Conservation (phyloP, 2,329 filamentous ascomycete species). For the Sclerotinia glacialis region DNA sequence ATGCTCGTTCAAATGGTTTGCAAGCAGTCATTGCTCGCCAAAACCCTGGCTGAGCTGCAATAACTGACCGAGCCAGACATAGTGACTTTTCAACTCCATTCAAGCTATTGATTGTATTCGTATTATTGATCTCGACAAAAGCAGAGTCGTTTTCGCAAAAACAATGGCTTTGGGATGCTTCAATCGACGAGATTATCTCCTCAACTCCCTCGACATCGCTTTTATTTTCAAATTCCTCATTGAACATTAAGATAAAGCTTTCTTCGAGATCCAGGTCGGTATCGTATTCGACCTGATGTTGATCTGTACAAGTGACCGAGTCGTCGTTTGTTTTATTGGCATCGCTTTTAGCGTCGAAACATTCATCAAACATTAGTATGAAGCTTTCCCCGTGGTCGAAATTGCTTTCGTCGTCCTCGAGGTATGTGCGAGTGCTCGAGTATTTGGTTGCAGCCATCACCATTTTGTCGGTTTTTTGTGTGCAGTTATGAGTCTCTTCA, state of each 20-base stretch:
- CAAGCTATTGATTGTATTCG: background rate
- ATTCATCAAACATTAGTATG: background rate
- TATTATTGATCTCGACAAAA: background rate
- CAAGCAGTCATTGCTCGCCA: conserved; percentile 15
- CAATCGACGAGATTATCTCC: background rate
- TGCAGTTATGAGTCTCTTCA: background rate
- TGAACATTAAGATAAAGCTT: background rate
- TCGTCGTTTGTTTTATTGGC: background rate
- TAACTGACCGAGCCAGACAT: background rate
- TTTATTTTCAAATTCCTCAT: background rate
- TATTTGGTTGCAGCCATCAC: no score
- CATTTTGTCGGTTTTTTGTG: background rate
- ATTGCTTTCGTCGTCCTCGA: background rate
- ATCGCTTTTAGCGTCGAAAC: background rate
- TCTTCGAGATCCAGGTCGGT: background rate
- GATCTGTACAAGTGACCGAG: no score
- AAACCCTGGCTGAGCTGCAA: background rate
- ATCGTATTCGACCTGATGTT: no score
- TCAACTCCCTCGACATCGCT: background rate
- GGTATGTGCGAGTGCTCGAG: background rate
- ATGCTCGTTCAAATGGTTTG: conserved; percentile 5
- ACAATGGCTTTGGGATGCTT: background rate
- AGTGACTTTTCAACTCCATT: background rate
- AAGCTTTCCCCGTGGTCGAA: background rate
- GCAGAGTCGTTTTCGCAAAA: background rate